Conservation (phyloP, 2,329 filamentous ascomycete genomes). For the Lachnellula suecica region DNA sequence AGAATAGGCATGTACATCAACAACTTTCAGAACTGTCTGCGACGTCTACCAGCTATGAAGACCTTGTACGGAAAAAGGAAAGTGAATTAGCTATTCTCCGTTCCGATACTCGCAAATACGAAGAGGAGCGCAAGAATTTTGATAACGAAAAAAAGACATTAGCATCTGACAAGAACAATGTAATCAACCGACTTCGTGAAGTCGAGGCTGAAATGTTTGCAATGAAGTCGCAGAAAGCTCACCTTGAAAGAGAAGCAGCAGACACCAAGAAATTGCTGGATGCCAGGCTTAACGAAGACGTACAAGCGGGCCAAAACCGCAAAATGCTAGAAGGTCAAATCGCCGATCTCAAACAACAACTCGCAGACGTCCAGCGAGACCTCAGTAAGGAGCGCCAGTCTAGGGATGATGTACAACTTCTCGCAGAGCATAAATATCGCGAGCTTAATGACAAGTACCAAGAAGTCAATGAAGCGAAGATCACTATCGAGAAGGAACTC, state of each 20-base stretch:
- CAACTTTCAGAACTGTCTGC: slow-evolving; percentile 85
- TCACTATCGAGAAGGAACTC: slow-evolving; percentile 96
- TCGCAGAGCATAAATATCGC: slow-evolving; percentile 84
- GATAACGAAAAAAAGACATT: slow-evolving; percentile 77
- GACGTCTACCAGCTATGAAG: slow-evolving; percentile 93
- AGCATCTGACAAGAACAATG: slow-evolving; percentile 73
- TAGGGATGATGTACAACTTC: slow-evolving; percentile 86
- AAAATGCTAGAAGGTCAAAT: slow-evolving; percentile 85
- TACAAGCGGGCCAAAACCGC: slow-evolving; percentile 76
- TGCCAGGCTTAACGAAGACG: slow-evolving; percentile 85
- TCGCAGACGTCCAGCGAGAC: slow-evolving; percentile 84
- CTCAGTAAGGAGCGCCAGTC: slow-evolving; percentile 90
- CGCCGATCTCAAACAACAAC: slow-evolving; percentile 79
- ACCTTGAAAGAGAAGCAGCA: slow-evolving; percentile 83
- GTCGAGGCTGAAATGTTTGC: slow-evolving; percentile 86
- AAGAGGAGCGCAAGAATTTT: slow-evolving; percentile 75
- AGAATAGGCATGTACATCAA: slow-evolving; percentile 80
- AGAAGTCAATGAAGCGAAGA: slow-evolving; percentile 87
- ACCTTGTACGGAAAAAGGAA: slow-evolving; percentile 89
- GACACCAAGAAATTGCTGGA: slow-evolving; percentile 87
- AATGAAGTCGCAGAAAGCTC: slow-evolving; percentile 78
- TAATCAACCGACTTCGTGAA: slow-evolving; percentile 74
- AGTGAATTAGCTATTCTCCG: slow-evolving; percentile 86
- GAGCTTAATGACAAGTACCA: slow-evolving; percentile 83
- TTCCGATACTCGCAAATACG: slow-evolving; percentile 78